Conservation (phyloP, 2,329 filamentous ascomycete genomes). For the Fusarium graminum region DNA sequence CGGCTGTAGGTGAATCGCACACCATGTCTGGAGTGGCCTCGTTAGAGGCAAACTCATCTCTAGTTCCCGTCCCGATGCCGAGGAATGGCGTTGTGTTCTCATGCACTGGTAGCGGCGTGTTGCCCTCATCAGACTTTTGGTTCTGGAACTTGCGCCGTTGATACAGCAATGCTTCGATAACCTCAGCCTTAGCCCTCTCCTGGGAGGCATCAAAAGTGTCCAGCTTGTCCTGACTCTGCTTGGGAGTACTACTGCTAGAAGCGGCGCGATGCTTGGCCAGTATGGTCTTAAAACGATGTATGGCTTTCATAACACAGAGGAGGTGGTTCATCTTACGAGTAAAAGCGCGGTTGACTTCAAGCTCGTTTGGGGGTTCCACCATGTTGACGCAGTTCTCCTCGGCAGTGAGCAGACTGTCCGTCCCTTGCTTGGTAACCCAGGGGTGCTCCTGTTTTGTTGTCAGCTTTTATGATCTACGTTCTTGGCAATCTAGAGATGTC, state of each 20-base stretch:
- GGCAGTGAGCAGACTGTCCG: conserved; percentile 80
- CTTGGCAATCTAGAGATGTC: conserved; percentile 49
- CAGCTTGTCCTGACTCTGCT: conserved; percentile 23
- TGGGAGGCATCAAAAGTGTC: conserved; percentile 44
- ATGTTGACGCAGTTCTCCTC: conserved; percentile 89
- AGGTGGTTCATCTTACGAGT: conserved; percentile 90
- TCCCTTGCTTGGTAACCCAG: conserved; percentile 88
- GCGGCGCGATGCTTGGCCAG: conserved; percentile 56
- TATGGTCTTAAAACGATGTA: conserved; percentile 86
- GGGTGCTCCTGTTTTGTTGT: conserved; percentile 76
- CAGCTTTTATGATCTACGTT: conserved; percentile 1
- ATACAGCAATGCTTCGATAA: conserved; percentile 64
- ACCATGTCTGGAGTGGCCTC: conserved; percentile 66
- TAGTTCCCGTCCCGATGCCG: conserved; percentile 78
- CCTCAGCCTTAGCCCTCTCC: conserved; percentile 58
- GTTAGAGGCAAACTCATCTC: conserved; percentile 60
- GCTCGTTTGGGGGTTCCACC: conserved; percentile 86
- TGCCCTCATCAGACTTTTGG: conserved; percentile 55
- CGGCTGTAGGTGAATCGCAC: conserved; percentile 85
- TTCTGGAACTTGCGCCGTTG: conserved; percentile 60
- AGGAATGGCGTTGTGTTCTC: conserved; percentile 76
- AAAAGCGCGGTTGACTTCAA: conserved; percentile 91
- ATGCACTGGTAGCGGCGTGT: conserved; percentile 64
- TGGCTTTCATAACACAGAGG: conserved; percentile 90
- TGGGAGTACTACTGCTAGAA: conserved; percentile 26